Evolutionary conservation across 192 early-diverging fungal species (phyloP).

Genomic region (Spinellus fusiger): DNA sequence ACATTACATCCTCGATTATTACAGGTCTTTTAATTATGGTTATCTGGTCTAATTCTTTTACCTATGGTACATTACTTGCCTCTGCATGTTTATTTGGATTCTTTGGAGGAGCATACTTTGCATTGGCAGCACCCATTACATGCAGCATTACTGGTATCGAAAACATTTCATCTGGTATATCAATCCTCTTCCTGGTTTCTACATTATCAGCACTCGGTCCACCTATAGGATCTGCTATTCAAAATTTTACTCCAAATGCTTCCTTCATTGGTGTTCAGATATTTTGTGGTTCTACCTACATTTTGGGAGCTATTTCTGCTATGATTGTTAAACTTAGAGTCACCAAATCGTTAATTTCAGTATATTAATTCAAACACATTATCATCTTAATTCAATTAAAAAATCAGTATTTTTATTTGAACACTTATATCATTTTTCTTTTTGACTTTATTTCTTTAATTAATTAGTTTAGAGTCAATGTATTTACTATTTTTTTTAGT

Average conservation of each 20-base stretch:
- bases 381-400: too few species aligned
- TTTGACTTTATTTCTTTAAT: too few species aligned
- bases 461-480: too few species aligned
- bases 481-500: too few species aligned
- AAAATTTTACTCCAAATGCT: not conserved
- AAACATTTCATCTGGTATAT: conserved; percentile 14
- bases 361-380: too few species aligned
- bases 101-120: conserved; percentile 25
- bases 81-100: conserved; percentile 27
- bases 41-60: conserved; percentile 25
- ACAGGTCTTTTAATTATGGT: conserved; percentile 16
- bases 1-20: conserved; percentile 5
- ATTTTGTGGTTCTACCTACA: conserved; percentile 17
- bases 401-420: too few species aligned
- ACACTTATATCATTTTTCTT: too few species aligned
- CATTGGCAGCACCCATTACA: conserved; percentile 28
- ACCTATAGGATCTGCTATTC: conserved; percentile 21
- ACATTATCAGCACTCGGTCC: conserved; percentile 13
- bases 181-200: conserved; percentile 17
- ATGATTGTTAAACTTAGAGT: too few species aligned
- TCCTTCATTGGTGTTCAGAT: conserved; percentile 26
- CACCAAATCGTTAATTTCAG: too few species aligned
- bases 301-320: conserved; percentile 20
- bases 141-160: conserved; percentile 22
- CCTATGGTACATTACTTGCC: conserved; percentile 17